Evolutionary conservation across 257 asterid genomes (phyloP), one percentile per base, ranked within the genome.

Genomic region (Nicotiana otophora): DNA sequence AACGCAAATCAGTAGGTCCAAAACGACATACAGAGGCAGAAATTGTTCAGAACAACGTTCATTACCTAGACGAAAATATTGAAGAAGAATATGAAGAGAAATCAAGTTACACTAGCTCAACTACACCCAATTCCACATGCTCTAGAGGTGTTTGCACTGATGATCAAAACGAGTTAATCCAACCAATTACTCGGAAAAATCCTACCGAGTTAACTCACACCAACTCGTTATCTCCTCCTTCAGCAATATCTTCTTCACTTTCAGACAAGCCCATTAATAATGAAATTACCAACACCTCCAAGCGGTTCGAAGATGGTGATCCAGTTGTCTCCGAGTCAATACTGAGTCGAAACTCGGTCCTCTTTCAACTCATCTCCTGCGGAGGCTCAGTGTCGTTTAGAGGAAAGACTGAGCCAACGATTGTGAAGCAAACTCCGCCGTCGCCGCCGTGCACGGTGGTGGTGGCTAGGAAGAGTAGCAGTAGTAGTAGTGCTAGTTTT

Each of bases 361-460:
- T 95, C 20, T 88, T 93, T 53, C 94, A 88, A 83, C 91, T 95
- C 84, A 91, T 95, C 23, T 92, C 97, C 0, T 95, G 98, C 58
- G 98, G 98, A 1, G 95, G 98, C 10, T 89, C 96, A 0, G 78
- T 85, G 62, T 87, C 98, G 19, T 95, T 91, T 78, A 86, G 93
- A 51, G 90, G 90, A 82, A 82, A 82, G 5, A 77, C 42, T 53
- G 84, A 90, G 17, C 70, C 83, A 1, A 26, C 77, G 1, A 16
- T 31, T 23, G 84, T 10, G 76, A 82, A 75, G 77, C 81, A 65
- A n/a, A 78, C 84, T 3, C 84, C 83, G 12, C 88, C 82, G 2
- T 11, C 64, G 1, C 39, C 77, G 0, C 65, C 36, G 14, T 57
- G 64, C 26, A 39, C 85, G 2, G 57, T 81, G 19, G 42, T 78